These are phyloP conservation scores for Hypoxylon perforatum DNA, from an alignment of 495 filamentous ascomycete genomes.

Conservation along the genomic window DNA sequence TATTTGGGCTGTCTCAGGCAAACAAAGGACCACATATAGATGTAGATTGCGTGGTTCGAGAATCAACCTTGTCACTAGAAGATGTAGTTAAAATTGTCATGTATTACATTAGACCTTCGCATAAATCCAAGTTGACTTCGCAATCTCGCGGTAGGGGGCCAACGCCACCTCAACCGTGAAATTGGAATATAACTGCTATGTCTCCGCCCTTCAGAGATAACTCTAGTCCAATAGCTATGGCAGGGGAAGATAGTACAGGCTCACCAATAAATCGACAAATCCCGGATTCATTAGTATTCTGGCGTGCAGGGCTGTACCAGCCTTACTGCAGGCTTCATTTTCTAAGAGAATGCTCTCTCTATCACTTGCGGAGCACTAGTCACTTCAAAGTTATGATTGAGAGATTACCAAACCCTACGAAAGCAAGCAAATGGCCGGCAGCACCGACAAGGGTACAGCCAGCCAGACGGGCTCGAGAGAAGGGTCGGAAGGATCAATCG, in stretches of 20 bases:
- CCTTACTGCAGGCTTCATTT: constrained; percentile 36
- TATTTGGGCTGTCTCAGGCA: constrained; percentile 12
- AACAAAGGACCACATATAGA: constrained; percentile 8
- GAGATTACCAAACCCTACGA: constrained; percentile 10
- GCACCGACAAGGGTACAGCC: constrained; percentile 35
- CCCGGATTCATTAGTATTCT: constrained; percentile 24
- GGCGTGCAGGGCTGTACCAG: constrained; percentile 24
- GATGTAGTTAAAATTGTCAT: too few relatives aligned
- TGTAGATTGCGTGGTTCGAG: too few relatives aligned
- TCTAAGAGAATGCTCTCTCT: constrained; percentile 32
- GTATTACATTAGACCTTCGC: too few relatives aligned
- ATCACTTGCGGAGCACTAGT: constrained; percentile 24
- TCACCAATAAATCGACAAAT: neutral
- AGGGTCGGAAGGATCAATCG: constrained; percentile 11
- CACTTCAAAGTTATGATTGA: constrained; percentile 1
- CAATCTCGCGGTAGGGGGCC: too few relatives aligned
- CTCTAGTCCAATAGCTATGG: constrained; percentile 8
- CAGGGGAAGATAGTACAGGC: neutral
- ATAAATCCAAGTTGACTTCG: too few relatives aligned
- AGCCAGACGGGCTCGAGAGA: constrained; percentile 26
- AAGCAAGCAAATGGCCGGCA: constrained; percentile 22
- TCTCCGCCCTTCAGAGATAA: neutral
- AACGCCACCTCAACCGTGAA: too few relatives aligned
- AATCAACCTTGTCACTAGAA: too few relatives aligned
- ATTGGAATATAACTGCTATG: too few relatives aligned